Evolutionary conservation across 192 early-diverging fungal species (phyloP).

Genomic region (Allomyces arbusculus): DNA sequence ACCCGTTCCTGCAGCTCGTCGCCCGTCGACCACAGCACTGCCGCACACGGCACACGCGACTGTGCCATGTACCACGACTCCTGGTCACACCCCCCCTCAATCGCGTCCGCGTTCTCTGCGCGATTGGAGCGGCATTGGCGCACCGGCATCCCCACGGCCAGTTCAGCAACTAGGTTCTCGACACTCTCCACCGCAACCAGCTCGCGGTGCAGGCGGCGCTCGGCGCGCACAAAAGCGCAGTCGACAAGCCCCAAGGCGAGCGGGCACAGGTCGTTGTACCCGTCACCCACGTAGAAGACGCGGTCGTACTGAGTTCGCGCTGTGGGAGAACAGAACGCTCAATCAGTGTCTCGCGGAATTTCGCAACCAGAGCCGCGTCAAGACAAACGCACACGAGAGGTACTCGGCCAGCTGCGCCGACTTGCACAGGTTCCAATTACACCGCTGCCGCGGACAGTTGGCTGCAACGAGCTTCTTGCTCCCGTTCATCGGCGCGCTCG

Average conservation of each 20-base stretch:
- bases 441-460: not conserved
- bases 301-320: not conserved
- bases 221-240: not conserved
- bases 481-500: no score
- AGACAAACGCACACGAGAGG: not conserved
- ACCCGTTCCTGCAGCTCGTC: no score
- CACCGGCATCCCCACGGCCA: not conserved
- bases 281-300: slow-evolving; percentile 1
- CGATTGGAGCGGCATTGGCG: no score
- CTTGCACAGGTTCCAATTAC: not conserved
- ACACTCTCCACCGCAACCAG: not conserved
- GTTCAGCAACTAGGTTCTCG: not conserved
- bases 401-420: not conserved
- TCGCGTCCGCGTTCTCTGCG: no score
- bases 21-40: no score
- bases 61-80: no score
- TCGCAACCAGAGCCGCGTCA: not conserved
- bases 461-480: not conserved
- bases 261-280: not conserved
- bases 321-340: not conserved
- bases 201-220: not conserved
- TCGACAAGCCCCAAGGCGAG: not conserved
- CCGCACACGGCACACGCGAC: no score
- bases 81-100: no score
- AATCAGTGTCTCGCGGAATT: not conserved